phyloP scores from a whole-genome alignment of 169 alveolate species.

The Plasmodium yoelii region DNA sequence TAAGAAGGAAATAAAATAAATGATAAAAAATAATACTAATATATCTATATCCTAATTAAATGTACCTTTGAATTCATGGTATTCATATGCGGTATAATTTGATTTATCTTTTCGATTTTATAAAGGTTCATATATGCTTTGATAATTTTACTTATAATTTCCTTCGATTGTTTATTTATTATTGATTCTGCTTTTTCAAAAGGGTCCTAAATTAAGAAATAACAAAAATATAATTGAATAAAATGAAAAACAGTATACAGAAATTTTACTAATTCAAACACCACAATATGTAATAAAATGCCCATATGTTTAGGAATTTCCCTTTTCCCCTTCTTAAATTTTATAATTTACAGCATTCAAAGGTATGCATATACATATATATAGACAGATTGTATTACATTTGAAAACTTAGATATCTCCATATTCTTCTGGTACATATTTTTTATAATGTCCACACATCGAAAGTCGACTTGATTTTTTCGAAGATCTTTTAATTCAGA shows the following conservation, averaged over 20 bases:
- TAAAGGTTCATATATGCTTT: slow-evolving; percentile 71
- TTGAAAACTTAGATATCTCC: slow-evolving; percentile 44
- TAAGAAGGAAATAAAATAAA: neutral
- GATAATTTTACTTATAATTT: slow-evolving; percentile 63
- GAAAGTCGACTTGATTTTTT: slow-evolving; percentile 23
- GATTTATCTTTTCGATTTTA: slow-evolving; percentile 44
- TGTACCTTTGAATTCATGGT: slow-evolving; percentile 63
- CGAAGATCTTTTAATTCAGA: slow-evolving; percentile 37
- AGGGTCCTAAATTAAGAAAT: slow-evolving; percentile 31
- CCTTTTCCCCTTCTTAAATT: too few relatives aligned
- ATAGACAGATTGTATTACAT: slow-evolving; percentile 17
- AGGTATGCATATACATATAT: slow-evolving; percentile 13
- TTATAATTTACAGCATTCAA: neutral
- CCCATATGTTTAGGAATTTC: too few relatives aligned
- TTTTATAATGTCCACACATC: slow-evolving; percentile 35
- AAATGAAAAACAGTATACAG: neutral
- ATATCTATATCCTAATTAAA: neutral
- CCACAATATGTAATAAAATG: neutral
- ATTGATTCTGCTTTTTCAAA: slow-evolving; percentile 68
- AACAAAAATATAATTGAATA: neutral
- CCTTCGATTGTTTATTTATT: slow-evolving; percentile 73
- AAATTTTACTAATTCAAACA: neutral
- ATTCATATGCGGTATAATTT: slow-evolving; percentile 69
- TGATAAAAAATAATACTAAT: neutral
- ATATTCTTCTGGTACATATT: slow-evolving; percentile 10